Evolutionary conservation across 179 eudicot genomes (phyloP).

Genomic region (Patellifolia procumbens): DNA sequence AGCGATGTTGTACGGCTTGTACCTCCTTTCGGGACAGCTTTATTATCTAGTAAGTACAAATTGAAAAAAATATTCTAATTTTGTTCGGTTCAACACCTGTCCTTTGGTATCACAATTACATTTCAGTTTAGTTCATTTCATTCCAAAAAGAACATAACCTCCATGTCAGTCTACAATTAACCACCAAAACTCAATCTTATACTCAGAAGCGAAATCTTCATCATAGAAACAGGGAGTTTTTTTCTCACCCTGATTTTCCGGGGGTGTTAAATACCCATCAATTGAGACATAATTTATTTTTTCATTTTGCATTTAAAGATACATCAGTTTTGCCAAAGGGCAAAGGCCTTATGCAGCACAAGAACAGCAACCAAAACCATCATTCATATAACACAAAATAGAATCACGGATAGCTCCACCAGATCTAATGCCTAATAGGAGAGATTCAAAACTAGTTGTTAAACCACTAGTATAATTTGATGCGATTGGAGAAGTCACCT

Average conservation of each 20-base stretch:
- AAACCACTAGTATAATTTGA: neutral
- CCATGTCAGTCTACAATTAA: neutral
- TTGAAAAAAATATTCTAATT: too few relatives aligned
- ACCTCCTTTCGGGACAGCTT: too few relatives aligned
- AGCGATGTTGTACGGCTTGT: too few relatives aligned
- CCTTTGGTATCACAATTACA: too few relatives aligned
- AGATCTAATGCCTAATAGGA: conserved; percentile 4
- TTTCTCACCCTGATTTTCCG: neutral
- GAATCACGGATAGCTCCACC: neutral
- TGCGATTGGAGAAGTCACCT: conserved; percentile 1
- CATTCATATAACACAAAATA: neutral
- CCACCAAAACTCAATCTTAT: too few relatives aligned
- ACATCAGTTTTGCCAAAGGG: neutral
- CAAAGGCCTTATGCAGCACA: neutral
- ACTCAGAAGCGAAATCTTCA: too few relatives aligned
- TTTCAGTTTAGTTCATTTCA: too few relatives aligned
- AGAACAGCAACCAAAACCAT: conserved; percentile 16
- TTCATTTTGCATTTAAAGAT: neutral
- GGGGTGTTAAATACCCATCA: neutral
- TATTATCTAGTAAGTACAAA: too few relatives aligned
- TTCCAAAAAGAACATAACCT: too few relatives aligned
- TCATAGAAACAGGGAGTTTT: neutral
- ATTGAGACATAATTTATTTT: neutral
- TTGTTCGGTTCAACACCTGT: too few relatives aligned
- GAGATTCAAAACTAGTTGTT: neutral